Evolutionary conservation across 1,284 basidiomycete species (phyloP).

Genomic region (Ceratobasidium sp.): DNA sequence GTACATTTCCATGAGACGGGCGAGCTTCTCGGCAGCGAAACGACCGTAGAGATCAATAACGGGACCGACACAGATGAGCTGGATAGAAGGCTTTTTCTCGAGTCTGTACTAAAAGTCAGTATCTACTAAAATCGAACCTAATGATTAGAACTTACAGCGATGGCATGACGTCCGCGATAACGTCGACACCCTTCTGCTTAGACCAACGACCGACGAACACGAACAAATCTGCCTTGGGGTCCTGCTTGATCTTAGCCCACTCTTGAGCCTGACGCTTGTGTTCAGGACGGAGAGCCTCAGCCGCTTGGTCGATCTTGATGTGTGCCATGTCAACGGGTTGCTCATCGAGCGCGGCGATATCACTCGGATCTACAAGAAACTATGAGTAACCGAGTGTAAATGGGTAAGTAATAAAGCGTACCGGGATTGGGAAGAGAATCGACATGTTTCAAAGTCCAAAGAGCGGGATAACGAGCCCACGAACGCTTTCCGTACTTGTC

Average conservation of each 20-base stretch:
- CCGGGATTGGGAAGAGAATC: constrained; percentile 93
- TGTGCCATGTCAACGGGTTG: constrained; percentile 78
- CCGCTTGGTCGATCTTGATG: constrained; percentile 82
- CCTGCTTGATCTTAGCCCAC: constrained; percentile 92
- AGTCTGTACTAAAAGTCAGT: constrained; percentile 63
- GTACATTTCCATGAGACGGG: constrained; percentile 92
- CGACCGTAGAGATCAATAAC: constrained; percentile 95
- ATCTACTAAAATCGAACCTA: constrained; percentile 22
- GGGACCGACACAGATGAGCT: constrained; percentile 89
- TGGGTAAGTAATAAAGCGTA: constrained; percentile 32
- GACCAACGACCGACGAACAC: constrained; percentile 98
- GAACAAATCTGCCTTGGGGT: constrained; percentile 88
- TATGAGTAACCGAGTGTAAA: constrained; percentile 3
- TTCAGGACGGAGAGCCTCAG: constrained; percentile 89
- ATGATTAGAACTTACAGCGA: constrained; percentile 69
- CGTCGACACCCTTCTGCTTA: constrained; percentile 95
- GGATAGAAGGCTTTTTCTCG: constrained; percentile 87
- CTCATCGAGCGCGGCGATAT: constrained; percentile 91
- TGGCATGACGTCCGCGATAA: constrained; percentile 95
- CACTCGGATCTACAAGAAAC: constrained; percentile 74
- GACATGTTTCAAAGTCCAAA: constrained; percentile 95
- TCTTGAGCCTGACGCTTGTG: constrained; percentile 91
- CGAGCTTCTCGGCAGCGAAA: constrained; percentile 93
- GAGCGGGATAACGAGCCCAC: constrained; percentile 93
- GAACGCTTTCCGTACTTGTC: constrained; percentile 96